Base-by-base conservation (phyloP, 2,329 filamentous ascomycete genomes). In the Raffaelea ambrosiae region DNA sequence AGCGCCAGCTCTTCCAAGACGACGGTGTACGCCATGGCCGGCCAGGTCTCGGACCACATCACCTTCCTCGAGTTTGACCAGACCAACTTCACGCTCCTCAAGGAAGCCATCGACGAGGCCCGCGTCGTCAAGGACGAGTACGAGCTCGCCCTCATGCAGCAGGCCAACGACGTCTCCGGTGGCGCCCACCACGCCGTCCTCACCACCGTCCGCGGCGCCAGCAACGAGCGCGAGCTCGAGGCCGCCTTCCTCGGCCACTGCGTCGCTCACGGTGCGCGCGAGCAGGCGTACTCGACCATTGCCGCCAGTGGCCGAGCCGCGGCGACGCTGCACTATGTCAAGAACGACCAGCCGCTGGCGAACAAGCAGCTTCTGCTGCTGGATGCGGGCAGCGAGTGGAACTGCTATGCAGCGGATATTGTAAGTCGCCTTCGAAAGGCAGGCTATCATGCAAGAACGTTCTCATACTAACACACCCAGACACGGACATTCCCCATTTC, bases 261-360 rank as follows among this genome's bases (percentile, higher is more conserved):
- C 62, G 78, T 93, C 51, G 76, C 82, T 45, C 74, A 83, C 51
- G 86, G 86, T 21, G 84, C 85, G 46, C 84, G 82, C 61, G 81
- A 93, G 57, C 88, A 94, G 71, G 84, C 91, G 1, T 97, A 97
- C 66, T 79, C 86, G 55, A 83, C 84, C 51, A 96, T 97, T 58
- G 81, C 93, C 18, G 91, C 88, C 0, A 79, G 79, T 31, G 91
- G 91, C 11, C 76, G 81, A 5, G 83, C 86, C 16, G 90, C 86
- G 0, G 87, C 89, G 5, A 93, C 88, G 2, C 74, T 96, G 31
- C 91, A 96, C 67, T 96, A 96, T 58, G 79, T 88, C 21, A 79
- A 84, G 59, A 95, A 95, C 63, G 73, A 89, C 54, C 74, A 83
- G 59, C 73, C 81, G 0, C 68, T 91, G 33, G 66, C 68, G 1